Evolutionary conservation across 257 asterid genomes (phyloP), one percentile per base, ranked within the genome.

Genomic region (Gardenia jasminoides): DNA sequence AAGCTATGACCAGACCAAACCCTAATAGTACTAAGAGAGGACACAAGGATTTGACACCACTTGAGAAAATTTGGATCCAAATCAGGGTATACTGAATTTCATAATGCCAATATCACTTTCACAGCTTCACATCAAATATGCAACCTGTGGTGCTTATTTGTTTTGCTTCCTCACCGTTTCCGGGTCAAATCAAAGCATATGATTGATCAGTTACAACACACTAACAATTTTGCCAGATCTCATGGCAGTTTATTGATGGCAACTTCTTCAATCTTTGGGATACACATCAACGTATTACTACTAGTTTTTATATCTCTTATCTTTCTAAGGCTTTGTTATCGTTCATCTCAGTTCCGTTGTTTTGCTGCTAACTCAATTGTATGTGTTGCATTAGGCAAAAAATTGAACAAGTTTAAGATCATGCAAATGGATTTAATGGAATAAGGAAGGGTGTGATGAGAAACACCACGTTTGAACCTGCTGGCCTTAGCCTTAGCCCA

Each of bases 31-130:
- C 24, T 15, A 15, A 67, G 76, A 56, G 41, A 19, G 20, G 71
- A 30, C 12, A 17, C 11, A 78, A 28, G 56, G 76, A 78, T 56
- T 54, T 69, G 81, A 78, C 81, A 36, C 33, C 68, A 78, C 70
- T 11, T 54, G n/a, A 68, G 76, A 78, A 54, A 54, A 24, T 78
- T 66, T 72, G 16, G 76, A 0, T 33, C 7, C 17, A 66, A 17
- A 20, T 4, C 26, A 4, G 3, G 8, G 1, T 43, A 20, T 22
- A 41, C 22, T 66, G 8, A 67, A 47, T 10, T 72, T 30, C 12
- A 28, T 33, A 67, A 7, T 31, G 15, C 58, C 10, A 10, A 76
- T 30, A 77, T 77, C 75, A 77, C 68, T 67, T 22, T 52, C 75
- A 67, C 20, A 39, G 70, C 11, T 69, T 52, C 70, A 69, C 54